Base-by-base conservation (phyloP, 1,284 basidiomycete species). In the Trichosporon faecale region DNA sequence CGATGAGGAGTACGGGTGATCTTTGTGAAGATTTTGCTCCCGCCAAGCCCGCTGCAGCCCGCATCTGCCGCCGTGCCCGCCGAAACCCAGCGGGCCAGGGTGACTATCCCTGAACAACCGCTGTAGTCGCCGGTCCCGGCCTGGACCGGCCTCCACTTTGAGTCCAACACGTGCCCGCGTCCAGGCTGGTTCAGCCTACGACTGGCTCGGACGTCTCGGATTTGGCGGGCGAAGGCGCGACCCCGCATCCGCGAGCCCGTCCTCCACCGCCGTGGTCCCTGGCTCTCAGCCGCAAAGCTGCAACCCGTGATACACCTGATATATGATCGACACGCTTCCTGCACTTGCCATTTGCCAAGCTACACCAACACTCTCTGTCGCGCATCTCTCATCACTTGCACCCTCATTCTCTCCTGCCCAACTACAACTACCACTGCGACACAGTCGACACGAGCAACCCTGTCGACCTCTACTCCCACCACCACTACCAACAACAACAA, bases 41-140 rank as follows among this genome's bases (percentile, higher is more conserved):
- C 57, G 57, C 57, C 57, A 61, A 61, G 57, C 57, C 57, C 57
- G 57, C 57, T 16, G 12, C 8, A 18, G 1, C 23, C 55, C 35
- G 35, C 35, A 5, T 14, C 11, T 37, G 35, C 35, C 35, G 35
- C 35, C 35, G 35, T 37, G 3, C 6, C 44, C 25, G 27, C 55
- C 25, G 16, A 29, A 29, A 14, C 12, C 25, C 29, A 3, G 49
- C 49, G 6, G 6, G 49, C 11, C 11, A 52, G 49, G 23, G 49
- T 12, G 6, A 52, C 7, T 52, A 8, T 3, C 49, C 49, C 49
- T 52, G 49, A 52, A 6, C 25, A 25, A 29, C 33, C 57, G 27
- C 57, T 29, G 57, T 52, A 25, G 57, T 61, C 57, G 27, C 57
- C 57, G 57, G 57, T 29, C 57, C 57, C 57, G 57, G 57, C 57